phyloP scores from a whole-genome alignment of 179 eudicot genomes.

The Drosera spatulata region DNA sequence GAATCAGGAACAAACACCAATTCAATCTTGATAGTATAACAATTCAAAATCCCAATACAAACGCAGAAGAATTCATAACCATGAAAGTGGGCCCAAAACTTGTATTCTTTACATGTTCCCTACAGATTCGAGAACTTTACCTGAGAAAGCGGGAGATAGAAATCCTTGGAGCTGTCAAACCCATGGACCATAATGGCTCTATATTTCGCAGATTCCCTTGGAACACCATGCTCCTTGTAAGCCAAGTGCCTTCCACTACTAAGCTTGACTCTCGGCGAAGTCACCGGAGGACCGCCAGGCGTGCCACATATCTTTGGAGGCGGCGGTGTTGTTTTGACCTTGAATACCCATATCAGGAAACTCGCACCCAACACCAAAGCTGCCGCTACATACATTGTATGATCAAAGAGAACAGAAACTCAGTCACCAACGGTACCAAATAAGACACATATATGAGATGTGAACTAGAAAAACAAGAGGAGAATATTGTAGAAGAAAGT shows the following conservation, averaged over 20 bases:
- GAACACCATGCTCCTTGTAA: slow-evolving; percentile 71
- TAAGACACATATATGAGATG: no score
- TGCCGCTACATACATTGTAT: not conserved
- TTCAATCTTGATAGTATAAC: no score
- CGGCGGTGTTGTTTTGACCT: slow-evolving; percentile 9
- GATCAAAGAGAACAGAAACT: no score
- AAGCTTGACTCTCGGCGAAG: slow-evolving; percentile 48
- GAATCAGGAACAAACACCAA: no score
- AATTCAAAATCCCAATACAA: no score
- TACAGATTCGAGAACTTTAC: slow-evolving; percentile 16
- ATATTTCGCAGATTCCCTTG: slow-evolving; percentile 52
- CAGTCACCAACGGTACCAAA: no score
- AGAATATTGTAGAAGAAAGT: no score
- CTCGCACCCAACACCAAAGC: not conserved
- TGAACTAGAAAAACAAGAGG: no score
- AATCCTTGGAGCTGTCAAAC: slow-evolving; percentile 70
- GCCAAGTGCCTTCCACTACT: slow-evolving; percentile 75
- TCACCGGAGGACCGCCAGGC: slow-evolving; percentile 1
- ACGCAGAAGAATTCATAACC: no score
- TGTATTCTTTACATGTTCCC: no score
- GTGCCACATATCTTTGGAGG: slow-evolving; percentile 25
- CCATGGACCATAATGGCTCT: slow-evolving; percentile 74
- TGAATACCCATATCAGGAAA: slow-evolving; percentile 10
- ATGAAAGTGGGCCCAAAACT: no score
- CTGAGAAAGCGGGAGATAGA: slow-evolving; percentile 43